Conservation (phyloP, 345 rosid genomes). For the Dipteronia dyeriana region DNA sequence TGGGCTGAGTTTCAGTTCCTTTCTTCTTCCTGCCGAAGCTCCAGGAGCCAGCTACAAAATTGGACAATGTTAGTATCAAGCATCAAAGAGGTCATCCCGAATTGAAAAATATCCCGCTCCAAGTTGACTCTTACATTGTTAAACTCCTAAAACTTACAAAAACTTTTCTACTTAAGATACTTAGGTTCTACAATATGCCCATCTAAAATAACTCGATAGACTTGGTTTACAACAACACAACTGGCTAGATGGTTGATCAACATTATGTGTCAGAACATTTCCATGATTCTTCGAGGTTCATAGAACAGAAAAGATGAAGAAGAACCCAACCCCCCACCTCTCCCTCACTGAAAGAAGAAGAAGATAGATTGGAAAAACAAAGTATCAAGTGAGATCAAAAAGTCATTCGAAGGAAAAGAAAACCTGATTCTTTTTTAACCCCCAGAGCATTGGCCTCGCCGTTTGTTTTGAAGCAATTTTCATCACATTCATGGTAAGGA, state of each 20-base stretch:
- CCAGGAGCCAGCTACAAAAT: conserved; percentile 47
- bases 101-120: neutral
- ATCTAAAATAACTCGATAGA: neutral
- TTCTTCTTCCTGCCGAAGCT: conserved; percentile 73
- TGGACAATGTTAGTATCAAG: neutral
- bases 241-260: neutral
- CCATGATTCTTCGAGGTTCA: neutral
- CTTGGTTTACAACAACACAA: neutral
- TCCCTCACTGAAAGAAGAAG: neutral
- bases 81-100: neutral
- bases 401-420: conserved; percentile 14
- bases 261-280: neutral
- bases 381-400: neutral
- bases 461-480: conserved; percentile 41
- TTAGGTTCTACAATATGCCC: too few species aligned
- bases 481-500: conserved; percentile 58
- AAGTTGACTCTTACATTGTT: neutral
- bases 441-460: conserved; percentile 29
- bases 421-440: conserved; percentile 50
- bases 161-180: too few species aligned
- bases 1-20: conserved; percentile 45
- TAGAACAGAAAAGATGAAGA: neutral
- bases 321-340: neutral
- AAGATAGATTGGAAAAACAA: neutral
- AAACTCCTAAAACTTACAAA: neutral